phyloP scores from a whole-genome alignment of 2,329 filamentous ascomycete species.

The Ophiostoma quercus region DNA sequence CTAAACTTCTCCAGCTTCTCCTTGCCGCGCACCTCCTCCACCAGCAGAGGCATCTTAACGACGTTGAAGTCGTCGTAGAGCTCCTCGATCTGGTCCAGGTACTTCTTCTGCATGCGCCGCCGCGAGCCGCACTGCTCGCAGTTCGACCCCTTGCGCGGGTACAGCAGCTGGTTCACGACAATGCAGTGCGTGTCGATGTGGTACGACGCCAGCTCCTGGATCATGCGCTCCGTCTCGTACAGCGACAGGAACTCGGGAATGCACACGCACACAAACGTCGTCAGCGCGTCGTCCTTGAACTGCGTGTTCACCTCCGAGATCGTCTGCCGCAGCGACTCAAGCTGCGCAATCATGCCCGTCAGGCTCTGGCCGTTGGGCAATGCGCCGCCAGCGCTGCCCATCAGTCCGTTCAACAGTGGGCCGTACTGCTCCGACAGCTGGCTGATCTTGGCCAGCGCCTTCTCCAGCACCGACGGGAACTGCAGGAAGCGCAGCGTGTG shows the following conservation, averaged over 20 bases:
- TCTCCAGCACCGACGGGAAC: slow-evolving; percentile 96
- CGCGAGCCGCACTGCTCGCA: slow-evolving; percentile 95
- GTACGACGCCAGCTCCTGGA: slow-evolving; percentile 91
- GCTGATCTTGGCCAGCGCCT: slow-evolving; percentile 94
- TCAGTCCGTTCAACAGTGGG: slow-evolving; percentile 87
- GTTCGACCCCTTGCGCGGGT: slow-evolving; percentile 74
- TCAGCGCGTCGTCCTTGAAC: slow-evolving; percentile 94
- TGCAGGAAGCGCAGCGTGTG: slow-evolving; percentile 98
- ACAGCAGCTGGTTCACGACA: slow-evolving; percentile 95
- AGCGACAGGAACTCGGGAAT: slow-evolving; percentile 95
- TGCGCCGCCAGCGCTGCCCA: slow-evolving; percentile 63
- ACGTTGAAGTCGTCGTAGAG: slow-evolving; percentile 99
- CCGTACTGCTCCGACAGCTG: slow-evolving; percentile 93
- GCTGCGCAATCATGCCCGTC: slow-evolving; percentile 86
- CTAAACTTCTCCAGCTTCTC: slow-evolving; percentile 89
- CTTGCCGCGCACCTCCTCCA: slow-evolving; percentile 93
- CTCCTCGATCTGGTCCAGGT: slow-evolving; percentile 97
- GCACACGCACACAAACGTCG: slow-evolving; percentile 96
- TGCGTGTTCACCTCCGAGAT: slow-evolving; percentile 95
- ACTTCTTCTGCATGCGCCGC: slow-evolving; percentile 98
- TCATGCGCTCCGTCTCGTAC: slow-evolving; percentile 99
- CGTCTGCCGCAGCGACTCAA: slow-evolving; percentile 86
- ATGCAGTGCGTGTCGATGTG: slow-evolving; percentile 95
- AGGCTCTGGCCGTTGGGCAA: slow-evolving; percentile 91
- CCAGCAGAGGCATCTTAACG: slow-evolving; percentile 92